Percentiles rank a stretch among this genome's conserved stretches.
Conservation (phyloP, 192 early-diverging fungal genomes). For the Umbelopsis ramanniana region DNA sequence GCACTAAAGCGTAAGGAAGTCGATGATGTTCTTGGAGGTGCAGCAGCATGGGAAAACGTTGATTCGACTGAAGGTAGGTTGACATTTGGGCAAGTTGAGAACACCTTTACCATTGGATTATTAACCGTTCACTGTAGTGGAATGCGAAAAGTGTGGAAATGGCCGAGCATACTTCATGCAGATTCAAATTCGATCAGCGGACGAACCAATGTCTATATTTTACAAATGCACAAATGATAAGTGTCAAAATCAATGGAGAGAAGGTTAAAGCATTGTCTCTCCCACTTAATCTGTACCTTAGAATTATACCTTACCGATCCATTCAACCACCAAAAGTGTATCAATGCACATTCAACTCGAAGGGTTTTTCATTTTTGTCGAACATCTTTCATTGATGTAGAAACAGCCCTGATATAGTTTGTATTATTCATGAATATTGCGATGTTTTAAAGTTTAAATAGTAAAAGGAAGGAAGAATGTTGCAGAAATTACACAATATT, state of each 20-base stretch:
- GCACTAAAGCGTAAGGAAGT: constrained; percentile 80
- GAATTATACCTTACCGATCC: too few species aligned
- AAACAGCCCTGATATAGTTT: not conserved
- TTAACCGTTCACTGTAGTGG: constrained; percentile 32
- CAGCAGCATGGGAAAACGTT: constrained; percentile 88
- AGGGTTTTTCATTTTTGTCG: too few species aligned
- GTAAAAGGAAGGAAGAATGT: not conserved
- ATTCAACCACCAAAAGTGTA: too few species aligned
- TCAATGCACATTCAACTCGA: too few species aligned
- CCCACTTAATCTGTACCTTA: too few species aligned
- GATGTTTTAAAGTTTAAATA: constrained; percentile 3
- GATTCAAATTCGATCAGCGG: constrained; percentile 92
- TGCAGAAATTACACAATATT: constrained; percentile 11
- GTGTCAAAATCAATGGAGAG: constrained; percentile 75
- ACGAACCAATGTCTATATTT: constrained; percentile 94
- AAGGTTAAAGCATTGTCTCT: constrained; percentile 44
- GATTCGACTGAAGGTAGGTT: constrained; percentile 64
- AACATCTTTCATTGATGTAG: not conserved
- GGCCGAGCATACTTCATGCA: constrained; percentile 80
- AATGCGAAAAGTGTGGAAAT: constrained; percentile 74
- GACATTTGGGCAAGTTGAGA: not conserved
- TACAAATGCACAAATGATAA: constrained; percentile 80
- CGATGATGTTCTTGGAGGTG: constrained; percentile 93
- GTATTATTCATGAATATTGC: constrained; percentile 22
- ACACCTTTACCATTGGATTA: not conserved